These are phyloP conservation scores for Neurospora sp. DNA, from an alignment of 495 filamentous ascomycete species.

Conservation along the genomic window DNA sequence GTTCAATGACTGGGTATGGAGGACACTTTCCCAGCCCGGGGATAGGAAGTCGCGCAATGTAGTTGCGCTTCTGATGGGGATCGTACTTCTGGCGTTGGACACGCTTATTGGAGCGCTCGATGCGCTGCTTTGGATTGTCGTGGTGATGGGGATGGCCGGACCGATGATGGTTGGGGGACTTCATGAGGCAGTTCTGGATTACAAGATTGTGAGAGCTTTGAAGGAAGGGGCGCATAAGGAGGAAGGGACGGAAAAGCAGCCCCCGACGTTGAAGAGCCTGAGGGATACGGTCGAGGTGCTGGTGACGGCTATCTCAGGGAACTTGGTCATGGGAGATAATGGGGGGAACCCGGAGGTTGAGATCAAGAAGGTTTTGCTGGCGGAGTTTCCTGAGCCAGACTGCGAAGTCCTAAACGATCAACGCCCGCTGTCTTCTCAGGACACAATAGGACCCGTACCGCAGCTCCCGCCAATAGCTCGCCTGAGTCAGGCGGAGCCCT, in stretches of 20 bases:
- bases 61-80: neutral
- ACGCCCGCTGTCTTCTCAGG: neutral
- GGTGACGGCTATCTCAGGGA: neutral
- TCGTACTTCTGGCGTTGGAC: neutral
- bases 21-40: neutral
- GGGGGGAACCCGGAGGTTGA: neutral
- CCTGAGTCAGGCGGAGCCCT: neutral
- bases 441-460: neutral
- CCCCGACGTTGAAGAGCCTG: neutral
- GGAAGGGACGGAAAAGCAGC: neutral
- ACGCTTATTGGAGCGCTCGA: neutral
- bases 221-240: neutral
- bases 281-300: neutral
- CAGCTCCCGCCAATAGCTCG: neutral
- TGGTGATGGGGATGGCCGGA: neutral
- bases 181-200: neutral
- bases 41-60: neutral
- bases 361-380: neutral
- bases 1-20: neutral
- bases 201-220: neutral
- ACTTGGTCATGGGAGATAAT: neutral
- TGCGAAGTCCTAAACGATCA: neutral
- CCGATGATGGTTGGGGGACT: constrained; percentile 4
- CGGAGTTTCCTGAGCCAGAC: neutral
- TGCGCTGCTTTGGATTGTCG: constrained; percentile 1